Base-by-base conservation (phyloP, 805 yeast species). In the Suhomyces pyralidae region DNA sequence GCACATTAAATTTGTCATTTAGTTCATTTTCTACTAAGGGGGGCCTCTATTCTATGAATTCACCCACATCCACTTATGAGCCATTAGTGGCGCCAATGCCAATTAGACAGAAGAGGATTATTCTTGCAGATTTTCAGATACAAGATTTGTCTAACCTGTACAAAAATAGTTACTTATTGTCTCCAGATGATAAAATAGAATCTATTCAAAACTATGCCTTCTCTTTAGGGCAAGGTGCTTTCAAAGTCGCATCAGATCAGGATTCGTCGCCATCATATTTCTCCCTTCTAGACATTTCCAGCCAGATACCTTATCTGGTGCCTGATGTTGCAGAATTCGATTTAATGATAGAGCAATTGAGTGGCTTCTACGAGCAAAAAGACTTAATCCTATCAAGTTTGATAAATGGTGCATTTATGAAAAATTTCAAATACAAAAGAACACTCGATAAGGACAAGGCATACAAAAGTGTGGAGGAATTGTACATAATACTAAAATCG, bases 291-390 rank as follows among this genome's bases (percentile, higher is more conserved):
- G 60, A 57, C 24, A 51, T 57, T 14, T 58, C 60, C 2, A 52
- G 50, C 7, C 40, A 45, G 17, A 46, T 58, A 20, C 63, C 66
- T 7, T 34, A 50, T 17, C 49, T 46, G 14, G 45, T 68, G 3
- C 40, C 49, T 3, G 65, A 66, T 25, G 45, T 65, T 7, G 53
- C 49, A 1, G 76, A 71, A 49, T 50, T 72, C 22, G 73, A 70
- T 48, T 60, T 65, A 14, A 71, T 73, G 77, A 34, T 73, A 20
- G 55, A 56, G 10, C 76, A 71, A 49, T 49, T 70, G 44, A 58
- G 58, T 17, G 46, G 48, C n/a, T 63, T 62, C 45, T 69, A 60
- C 50, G 43, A 54, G 5, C 48, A 49, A 3, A 54, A 58, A 19
- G 62, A 59, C 1, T 57, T 57, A 14, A 14, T n/a, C 6, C 47